Evolutionary conservation across 495 filamentous ascomycete genomes (phyloP).

Genomic region (Penicillium roqueforti): DNA sequence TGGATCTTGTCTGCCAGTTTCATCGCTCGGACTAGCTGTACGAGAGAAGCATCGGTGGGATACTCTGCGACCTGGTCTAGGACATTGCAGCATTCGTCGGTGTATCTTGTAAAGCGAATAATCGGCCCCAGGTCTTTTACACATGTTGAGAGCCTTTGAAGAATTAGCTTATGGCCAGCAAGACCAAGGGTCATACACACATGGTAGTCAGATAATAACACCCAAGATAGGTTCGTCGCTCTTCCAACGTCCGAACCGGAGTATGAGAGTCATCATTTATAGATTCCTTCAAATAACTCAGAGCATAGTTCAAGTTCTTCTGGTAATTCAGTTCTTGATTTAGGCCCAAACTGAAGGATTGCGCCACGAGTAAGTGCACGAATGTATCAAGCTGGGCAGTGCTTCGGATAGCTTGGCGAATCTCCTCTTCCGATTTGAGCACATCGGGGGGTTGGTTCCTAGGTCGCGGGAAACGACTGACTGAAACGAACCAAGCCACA

Average conservation of each 20-base stretch:
- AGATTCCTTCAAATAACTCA: constrained; percentile 16
- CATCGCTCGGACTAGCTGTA: constrained; percentile 24
- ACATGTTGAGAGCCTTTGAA: constrained; percentile 26
- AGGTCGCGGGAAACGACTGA: constrained; percentile 5
- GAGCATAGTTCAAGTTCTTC: constrained; percentile 20
- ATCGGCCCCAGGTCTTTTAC: constrained; percentile 26
- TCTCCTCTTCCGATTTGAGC: not conserved
- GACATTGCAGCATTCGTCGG: constrained; percentile 22
- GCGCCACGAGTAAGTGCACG: constrained; percentile 23
- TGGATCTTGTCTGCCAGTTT: constrained; percentile 21
- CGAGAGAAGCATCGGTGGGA: constrained; percentile 22
- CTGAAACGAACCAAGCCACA: constrained; percentile 33
- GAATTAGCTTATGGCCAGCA: not conserved
- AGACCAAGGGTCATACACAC: constrained; percentile 13
- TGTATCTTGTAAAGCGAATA: constrained; percentile 29
- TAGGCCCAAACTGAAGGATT: constrained; percentile 28
- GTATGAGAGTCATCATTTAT: constrained; percentile 11
- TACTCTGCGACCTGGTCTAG: constrained; percentile 14
- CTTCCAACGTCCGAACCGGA: constrained; percentile 24
- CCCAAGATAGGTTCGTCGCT: constrained; percentile 31
- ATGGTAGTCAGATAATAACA: constrained; percentile 32
- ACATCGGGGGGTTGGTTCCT: not conserved
- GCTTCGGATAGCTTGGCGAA: not conserved
- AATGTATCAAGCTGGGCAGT: constrained; percentile 24
- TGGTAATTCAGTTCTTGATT: constrained; percentile 15